A percentile compares a stretch with the other conserved stretches of the same genome.
These are phyloP conservation scores for Colletotrichum lindemuthianum DNA, from an alignment of 2,329 filamentous ascomycete genomes.

Conservation along the genomic window DNA sequence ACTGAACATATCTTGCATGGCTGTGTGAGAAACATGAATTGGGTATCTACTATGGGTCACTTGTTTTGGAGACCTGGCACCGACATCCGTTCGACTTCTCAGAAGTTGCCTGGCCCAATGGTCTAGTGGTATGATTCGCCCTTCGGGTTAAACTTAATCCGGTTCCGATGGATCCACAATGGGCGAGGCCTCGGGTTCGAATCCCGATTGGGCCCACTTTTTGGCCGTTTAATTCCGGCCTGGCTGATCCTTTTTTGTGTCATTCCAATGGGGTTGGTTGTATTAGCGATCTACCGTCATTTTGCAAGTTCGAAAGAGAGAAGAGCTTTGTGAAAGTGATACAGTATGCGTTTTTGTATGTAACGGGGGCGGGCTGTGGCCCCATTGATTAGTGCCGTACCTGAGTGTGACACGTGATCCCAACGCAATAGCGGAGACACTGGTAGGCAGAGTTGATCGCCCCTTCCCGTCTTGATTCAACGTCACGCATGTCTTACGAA, in stretches of 20 bases:
- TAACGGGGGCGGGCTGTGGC: no score
- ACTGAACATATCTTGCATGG: not conserved
- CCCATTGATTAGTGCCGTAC: no score
- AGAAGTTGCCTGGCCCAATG: constrained; percentile 23
- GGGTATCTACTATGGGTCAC: rapidly evolving
- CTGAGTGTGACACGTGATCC: no score
- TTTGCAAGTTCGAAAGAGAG: no score
- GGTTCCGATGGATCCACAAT: constrained; percentile 11
- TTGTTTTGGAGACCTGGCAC: rapidly evolving
- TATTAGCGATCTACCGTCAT: no score
- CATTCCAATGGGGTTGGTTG: not conserved
- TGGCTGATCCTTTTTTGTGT: not conserved
- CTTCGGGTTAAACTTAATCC: constrained; percentile 24
- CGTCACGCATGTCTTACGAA: no score
- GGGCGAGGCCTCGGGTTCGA: constrained; percentile 35
- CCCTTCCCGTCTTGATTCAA: no score
- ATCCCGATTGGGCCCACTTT: constrained; percentile 25
- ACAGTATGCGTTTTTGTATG: no score
- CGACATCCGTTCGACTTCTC: not conserved
- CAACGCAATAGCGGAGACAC: no score
- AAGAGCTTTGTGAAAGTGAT: no score
- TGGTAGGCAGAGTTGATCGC: no score
- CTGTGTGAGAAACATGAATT: not conserved
- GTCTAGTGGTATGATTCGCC: constrained; percentile 37
- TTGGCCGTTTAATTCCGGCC: not conserved